phyloP scores from a whole-genome alignment of 2,329 filamentous ascomycete species.

The Colletotrichum graminicola region DNA sequence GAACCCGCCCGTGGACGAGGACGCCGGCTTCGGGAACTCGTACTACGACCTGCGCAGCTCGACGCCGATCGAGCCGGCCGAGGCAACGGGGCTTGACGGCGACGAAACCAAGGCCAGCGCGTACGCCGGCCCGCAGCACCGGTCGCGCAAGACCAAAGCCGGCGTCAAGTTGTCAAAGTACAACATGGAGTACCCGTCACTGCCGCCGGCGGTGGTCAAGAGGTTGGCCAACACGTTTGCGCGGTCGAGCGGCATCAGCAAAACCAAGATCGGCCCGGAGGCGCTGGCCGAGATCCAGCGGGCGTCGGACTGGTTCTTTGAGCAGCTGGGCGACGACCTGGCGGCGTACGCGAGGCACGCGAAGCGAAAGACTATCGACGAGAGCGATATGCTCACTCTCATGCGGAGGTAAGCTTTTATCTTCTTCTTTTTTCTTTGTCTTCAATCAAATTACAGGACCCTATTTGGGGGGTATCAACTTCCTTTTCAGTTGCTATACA shows the following conservation, averaged over 20 bases:
- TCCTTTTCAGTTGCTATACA: constrained; percentile 20
- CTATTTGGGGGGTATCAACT: constrained; percentile 30
- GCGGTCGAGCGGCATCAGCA: constrained; percentile 73
- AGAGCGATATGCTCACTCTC: constrained; percentile 83
- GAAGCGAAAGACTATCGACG: constrained; percentile 86
- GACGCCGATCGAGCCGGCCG: constrained; percentile 45
- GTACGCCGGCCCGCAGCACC: constrained; percentile 30
- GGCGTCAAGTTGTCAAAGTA: constrained; percentile 74
- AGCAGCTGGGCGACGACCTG: constrained; percentile 85
- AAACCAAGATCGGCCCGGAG: constrained; percentile 78
- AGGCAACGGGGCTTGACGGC: constrained; percentile 23
- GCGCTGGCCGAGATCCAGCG: constrained; percentile 81
- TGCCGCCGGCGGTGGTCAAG: constrained; percentile 81
- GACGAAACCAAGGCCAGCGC: constrained; percentile 40
- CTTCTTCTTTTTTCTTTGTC: constrained; percentile 42
- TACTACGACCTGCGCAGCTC: constrained; percentile 36
- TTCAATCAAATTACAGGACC: constrained; percentile 28
- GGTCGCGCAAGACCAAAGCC: constrained; percentile 53
- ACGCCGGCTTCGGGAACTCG: constrained; percentile 12
- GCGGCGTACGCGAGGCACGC: constrained; percentile 85
- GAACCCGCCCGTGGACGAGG: constrained; percentile 17
- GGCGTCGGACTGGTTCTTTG: constrained; percentile 92
- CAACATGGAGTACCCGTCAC: constrained; percentile 80
- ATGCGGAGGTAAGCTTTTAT: constrained; percentile 79
- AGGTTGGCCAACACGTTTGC: constrained; percentile 78